Evolutionary conservation across 2,329 filamentous ascomycete species (phyloP).

Genomic region (Ascochyta lentis): DNA sequence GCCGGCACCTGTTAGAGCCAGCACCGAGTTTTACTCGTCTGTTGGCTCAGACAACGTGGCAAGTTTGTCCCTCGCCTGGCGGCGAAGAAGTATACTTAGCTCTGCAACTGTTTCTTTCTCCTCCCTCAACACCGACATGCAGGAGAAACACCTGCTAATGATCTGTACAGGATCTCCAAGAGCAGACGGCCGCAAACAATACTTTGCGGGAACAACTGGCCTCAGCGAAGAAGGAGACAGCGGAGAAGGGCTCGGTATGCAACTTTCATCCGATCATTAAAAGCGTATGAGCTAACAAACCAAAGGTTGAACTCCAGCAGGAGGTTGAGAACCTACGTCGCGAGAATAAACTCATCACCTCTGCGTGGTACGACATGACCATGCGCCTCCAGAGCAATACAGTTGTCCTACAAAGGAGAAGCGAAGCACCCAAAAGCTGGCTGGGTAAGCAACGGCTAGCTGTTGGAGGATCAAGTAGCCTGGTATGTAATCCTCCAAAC

Average conservation of each 20-base stretch:
- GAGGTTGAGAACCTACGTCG: constrained; percentile 74
- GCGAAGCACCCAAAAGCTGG: constrained; percentile 81
- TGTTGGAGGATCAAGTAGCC: constrained; percentile 41
- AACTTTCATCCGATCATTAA: neutral
- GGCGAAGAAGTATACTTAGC: constrained; percentile 37
- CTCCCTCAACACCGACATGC: constrained; percentile 11
- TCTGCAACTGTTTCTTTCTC: constrained; percentile 15
- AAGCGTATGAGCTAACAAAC: neutral
- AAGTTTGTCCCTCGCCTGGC: constrained; percentile 41
- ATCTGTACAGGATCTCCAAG: constrained; percentile 40
- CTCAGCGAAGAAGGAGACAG: constrained; percentile 42
- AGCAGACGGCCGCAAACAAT: constrained; percentile 32
- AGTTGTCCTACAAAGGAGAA: constrained; percentile 75
- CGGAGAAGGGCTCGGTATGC: constrained; percentile 48
- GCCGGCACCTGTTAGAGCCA: constrained; percentile 21
- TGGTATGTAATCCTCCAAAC: constrained; percentile 19
- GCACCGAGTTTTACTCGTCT: constrained; percentile 25
- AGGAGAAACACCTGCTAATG: constrained; percentile 25
- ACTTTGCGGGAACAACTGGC: constrained; percentile 41
- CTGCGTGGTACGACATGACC: constrained; percentile 86
- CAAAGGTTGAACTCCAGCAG: constrained; percentile 42
- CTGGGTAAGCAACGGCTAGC: constrained; percentile 77
- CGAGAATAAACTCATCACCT: constrained; percentile 79
- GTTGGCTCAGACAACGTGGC: constrained; percentile 29
- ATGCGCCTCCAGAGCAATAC: constrained; percentile 82